Evolutionary conservation across 768 basidiomycete species (phyloP), one percentile per base, ranked within the genome.

Genomic region (Boletellus emodensis): DNA sequence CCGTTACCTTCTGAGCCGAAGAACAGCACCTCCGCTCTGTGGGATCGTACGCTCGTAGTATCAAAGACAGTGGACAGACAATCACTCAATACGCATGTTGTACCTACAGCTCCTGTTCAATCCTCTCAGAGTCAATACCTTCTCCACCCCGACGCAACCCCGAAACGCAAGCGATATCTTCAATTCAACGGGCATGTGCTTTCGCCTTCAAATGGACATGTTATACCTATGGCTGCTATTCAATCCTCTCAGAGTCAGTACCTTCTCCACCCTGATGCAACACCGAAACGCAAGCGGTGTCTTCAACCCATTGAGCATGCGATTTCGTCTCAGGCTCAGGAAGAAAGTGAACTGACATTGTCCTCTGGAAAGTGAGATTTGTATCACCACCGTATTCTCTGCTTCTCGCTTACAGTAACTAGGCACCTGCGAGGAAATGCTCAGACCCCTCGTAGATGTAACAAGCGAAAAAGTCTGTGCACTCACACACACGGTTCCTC

Each of bases 201-300:
- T 26, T 68, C 66, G 18, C 70, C 71, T 12, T 26, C 24, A 4
- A 26, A 26, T 4, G 24, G 24, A 26, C 24, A 26, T 26, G 28
- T 43, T 33, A 35, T 52, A 26, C 46, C 53, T 20, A 33, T 33
- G 38, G 48, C 61, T 32, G 54, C 63, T 10, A 39, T 68, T 11
- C 51, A 58, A 12, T 68, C 67, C 13, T 68, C 67, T 39, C 67
- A 68, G 40, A 68, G 67, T 33, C 67, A 68, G 56, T 68, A 68
- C 44, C 65, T 68, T 32, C 64, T 68, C 30, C 57, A 56, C 30
- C 28, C 39, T 26, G 67, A 68, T 42, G 61, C 62, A 15, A 68
- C 67, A 12, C 67, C 67, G 10, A 70, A 62, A 35, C 64, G 74
- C 71, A 59, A 70, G 57, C 59, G 70, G 67, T 30, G 62, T 66